A percentile compares a stretch with the other conserved stretches of the same genome.
Conservation (phyloP, 2,329 filamentous ascomycete genomes). For the Cryphonectria parasitica region DNA sequence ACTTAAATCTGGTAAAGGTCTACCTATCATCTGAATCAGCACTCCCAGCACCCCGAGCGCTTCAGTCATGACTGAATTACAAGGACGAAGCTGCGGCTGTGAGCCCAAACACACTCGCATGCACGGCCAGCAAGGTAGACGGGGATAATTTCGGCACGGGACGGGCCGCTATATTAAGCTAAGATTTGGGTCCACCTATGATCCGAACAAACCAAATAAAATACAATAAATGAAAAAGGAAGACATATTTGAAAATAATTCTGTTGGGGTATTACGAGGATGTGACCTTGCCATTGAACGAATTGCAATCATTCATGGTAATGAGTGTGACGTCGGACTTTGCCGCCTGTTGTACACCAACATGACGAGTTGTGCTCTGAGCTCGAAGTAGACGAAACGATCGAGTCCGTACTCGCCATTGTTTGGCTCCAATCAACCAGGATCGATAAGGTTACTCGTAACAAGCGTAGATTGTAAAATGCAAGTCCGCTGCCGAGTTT, state of each 20-base stretch:
- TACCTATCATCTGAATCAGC: neutral
- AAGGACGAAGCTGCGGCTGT: no score
- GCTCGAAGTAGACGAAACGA: neutral
- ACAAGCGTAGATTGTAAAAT: neutral
- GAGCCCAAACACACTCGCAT: neutral
- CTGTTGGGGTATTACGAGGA: neutral
- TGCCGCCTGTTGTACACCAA: neutral
- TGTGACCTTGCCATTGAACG: neutral
- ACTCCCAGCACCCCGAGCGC: neutral
- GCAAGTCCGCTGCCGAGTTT: neutral
- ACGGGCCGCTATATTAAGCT: neutral
- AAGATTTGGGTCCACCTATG: neutral
- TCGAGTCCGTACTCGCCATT: neutral
- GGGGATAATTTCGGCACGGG: constrained; percentile 4
- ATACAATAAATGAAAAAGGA: no score
- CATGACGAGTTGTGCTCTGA: neutral
- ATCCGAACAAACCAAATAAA: neutral
- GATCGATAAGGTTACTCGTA: neutral
- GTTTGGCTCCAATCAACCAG: neutral
- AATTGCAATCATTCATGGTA: neutral
- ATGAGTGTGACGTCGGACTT: neutral
- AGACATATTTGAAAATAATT: neutral
- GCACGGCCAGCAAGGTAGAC: neutral
- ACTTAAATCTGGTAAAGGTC: neutral
- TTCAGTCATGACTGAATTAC: no score